These are phyloP conservation scores for Botrytis squamosa DNA, from an alignment of 2,329 filamentous ascomycete genomes.

Conservation along the genomic window DNA sequence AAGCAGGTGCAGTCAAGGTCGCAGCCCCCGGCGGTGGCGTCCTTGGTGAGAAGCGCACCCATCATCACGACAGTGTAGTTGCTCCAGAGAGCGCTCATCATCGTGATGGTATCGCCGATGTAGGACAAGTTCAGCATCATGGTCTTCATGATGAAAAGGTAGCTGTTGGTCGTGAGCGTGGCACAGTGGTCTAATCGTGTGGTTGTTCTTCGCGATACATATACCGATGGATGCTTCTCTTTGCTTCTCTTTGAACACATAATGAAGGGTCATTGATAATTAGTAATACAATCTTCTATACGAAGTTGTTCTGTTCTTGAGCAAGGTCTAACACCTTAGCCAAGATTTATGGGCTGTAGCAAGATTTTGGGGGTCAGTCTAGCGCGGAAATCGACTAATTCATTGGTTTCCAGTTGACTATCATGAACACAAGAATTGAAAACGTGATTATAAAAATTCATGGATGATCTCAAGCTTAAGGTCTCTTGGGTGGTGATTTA, in stretches of 20 bases:
- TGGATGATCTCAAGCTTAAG: not conserved
- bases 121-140: not conserved
- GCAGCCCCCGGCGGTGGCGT: constrained; percentile 20
- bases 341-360: not conserved
- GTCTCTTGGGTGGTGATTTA: not conserved
- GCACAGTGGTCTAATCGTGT: not conserved
- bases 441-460: not conserved
- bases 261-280: not conserved
- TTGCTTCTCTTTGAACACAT: not conserved
- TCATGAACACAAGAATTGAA: not conserved
- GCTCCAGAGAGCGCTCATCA: not conserved
- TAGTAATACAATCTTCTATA: not conserved
- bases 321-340: not conserved
- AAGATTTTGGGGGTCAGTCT: not conserved
- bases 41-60: not conserved
- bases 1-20: constrained; percentile 39
- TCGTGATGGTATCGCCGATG: not conserved
- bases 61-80: not conserved
- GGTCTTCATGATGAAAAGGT: constrained; percentile 12
- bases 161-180: not conserved
- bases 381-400: not conserved
- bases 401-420: not conserved
- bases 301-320: not conserved
- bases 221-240: not conserved
- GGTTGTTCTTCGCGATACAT: not conserved